Evolutionary conservation across 2,329 filamentous ascomycete species (phyloP).

Genomic region (Xylaria sp.): DNA sequence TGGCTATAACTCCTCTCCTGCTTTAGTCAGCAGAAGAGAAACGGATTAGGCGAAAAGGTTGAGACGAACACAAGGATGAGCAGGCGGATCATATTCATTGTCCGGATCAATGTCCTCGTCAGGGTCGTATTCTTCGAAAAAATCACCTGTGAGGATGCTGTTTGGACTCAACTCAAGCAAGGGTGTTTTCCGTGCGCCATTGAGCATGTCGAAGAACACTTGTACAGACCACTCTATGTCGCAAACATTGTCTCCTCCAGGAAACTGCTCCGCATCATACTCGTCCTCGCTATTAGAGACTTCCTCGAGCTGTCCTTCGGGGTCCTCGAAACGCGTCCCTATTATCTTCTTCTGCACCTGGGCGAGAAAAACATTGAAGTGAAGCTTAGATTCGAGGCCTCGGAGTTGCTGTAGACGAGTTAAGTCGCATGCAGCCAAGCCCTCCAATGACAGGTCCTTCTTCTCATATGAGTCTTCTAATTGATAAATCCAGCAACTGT

Average conservation of each 20-base stretch:
- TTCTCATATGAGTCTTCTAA: slow-evolving; percentile 6
- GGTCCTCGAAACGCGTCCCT: not conserved
- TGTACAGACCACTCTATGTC: slow-evolving; percentile 3
- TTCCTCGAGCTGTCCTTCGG: not conserved
- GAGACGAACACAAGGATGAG: slow-evolving; percentile 6
- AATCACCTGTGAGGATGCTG: slow-evolving; percentile 8
- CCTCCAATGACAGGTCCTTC: slow-evolving; percentile 2
- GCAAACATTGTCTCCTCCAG: not conserved
- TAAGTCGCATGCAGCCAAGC: not conserved
- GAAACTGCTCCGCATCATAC: not conserved
- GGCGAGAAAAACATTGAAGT: slow-evolving; percentile 11
- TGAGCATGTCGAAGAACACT: not conserved
- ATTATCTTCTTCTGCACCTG: slow-evolving; percentile 7
- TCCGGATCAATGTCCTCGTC: slow-evolving; percentile 5
- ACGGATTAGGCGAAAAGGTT: not conserved
- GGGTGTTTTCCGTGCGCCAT: not conserved
- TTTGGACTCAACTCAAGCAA: slow-evolving; percentile 1
- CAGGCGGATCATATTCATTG: not conserved
- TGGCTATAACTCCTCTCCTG: slow-evolving; percentile 3
- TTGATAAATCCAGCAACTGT: slow-evolving; percentile 2
- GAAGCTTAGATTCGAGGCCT: slow-evolving; percentile 1
- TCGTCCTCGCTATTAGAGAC: not conserved
- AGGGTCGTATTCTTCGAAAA: slow-evolving; percentile 6
- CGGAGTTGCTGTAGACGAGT: slow-evolving; percentile 2
- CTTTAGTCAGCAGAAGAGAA: not conserved